A percentile compares a stretch with the other conserved stretches of the same genome.
Evolutionary conservation across 2,329 filamentous ascomycete species (phyloP).

Genomic region (Ceratocystis variospora): DNA sequence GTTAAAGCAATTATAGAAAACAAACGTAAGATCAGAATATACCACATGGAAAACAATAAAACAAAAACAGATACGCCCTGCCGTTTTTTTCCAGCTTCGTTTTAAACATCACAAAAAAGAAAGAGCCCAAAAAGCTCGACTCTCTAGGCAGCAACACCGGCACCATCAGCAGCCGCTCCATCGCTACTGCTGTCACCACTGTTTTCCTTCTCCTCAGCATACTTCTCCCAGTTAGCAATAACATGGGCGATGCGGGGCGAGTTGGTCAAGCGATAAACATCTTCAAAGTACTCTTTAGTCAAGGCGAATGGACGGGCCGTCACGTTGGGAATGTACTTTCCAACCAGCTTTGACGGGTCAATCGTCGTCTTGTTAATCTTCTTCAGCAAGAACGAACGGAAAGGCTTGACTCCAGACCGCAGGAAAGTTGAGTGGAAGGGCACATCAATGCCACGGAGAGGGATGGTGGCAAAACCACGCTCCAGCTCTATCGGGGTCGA

Average conservation of each 20-base stretch:
- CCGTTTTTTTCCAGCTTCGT: neutral
- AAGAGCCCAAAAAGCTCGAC: neutral
- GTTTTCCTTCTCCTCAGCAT: constrained; percentile 38
- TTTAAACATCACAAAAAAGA: neutral
- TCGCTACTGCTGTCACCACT: constrained; percentile 19
- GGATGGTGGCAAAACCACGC: constrained; percentile 93
- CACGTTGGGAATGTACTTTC: constrained; percentile 98
- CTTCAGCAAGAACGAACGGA: constrained; percentile 96
- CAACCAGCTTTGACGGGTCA: constrained; percentile 88
- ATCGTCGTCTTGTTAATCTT: constrained; percentile 99
- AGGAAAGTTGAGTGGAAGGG: constrained; percentile 99
- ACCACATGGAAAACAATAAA: neutral
- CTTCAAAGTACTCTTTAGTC: constrained; percentile 98
- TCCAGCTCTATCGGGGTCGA: constrained; percentile 77
- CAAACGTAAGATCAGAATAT: constrained; percentile 3
- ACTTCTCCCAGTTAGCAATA: constrained; percentile 76
- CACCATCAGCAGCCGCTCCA: constrained; percentile 1
- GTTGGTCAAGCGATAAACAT: constrained; percentile 91
- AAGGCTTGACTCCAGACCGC: constrained; percentile 95
- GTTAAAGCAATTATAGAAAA: neutral
- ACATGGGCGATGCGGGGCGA: constrained; percentile 62
- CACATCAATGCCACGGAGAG: constrained; percentile 92
- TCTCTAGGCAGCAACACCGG: constrained; percentile 16
- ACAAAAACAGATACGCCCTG: neutral
- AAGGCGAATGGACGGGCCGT: constrained; percentile 91